Percentiles rank a stretch among this genome's conserved stretches.
These are phyloP conservation scores for Penicillium ucsense DNA, from an alignment of 495 filamentous ascomycete species.

Conservation along the genomic window DNA sequence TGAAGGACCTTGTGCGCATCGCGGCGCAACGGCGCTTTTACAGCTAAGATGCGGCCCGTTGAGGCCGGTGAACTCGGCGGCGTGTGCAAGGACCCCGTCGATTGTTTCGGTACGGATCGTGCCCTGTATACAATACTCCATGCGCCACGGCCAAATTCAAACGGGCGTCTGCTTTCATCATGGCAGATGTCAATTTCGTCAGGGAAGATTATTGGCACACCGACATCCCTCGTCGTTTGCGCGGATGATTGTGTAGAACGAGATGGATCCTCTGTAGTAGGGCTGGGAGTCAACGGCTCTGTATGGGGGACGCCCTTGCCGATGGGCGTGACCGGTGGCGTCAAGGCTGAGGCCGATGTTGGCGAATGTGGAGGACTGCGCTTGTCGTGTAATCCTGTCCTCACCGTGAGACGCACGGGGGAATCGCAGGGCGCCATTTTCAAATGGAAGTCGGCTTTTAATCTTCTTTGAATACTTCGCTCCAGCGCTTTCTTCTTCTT, in stretches of 20 bases:
- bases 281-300: conserved; percentile 2
- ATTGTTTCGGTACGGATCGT: conserved; percentile 6
- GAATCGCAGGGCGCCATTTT: conserved; percentile 20
- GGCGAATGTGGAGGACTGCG: neutral
- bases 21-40: conserved; percentile 42
- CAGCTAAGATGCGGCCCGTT: conserved; percentile 33
- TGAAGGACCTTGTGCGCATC: conserved; percentile 41
- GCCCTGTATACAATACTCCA: conserved; percentile 56
- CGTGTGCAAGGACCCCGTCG: conserved; percentile 12
- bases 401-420: conserved; percentile 12
- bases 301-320: conserved; percentile 9
- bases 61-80: conserved; percentile 41
- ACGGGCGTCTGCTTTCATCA: conserved; percentile 15
- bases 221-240: conserved; percentile 6
- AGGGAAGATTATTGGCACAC: conserved; percentile 18
- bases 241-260: neutral
- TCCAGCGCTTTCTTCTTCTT: too few species aligned
- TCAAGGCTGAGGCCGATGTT: conserved; percentile 12
- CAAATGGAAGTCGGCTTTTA: too few species aligned
- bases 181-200: conserved; percentile 27
- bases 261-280: neutral
- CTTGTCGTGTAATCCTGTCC: conserved; percentile 4
- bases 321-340: conserved; percentile 32
- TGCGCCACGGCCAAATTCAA: conserved; percentile 45
- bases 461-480: too few species aligned